Evolutionary conservation across 2,329 filamentous ascomycete species (phyloP), one percentile per base, ranked within the genome.

Genomic region (Chlorencoelia australis): DNA sequence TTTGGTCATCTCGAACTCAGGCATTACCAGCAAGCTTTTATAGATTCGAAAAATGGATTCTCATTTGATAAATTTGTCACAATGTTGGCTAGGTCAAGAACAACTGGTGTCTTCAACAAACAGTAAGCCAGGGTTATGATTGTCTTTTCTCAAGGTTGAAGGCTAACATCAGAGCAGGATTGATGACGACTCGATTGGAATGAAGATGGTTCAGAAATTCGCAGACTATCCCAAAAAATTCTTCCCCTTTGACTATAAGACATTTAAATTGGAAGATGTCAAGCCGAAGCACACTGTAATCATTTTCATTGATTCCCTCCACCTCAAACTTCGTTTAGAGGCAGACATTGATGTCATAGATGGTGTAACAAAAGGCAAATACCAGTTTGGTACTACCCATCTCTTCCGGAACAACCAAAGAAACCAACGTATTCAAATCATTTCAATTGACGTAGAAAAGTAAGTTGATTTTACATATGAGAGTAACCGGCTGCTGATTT

Each of bases 1-100:
- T 56, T 57, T 36, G 55, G 54, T 11, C 44, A 51, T 26, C 21
- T 52, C 7, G 34, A 43, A 19, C 33, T 58, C 2, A 40, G 18
- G 11, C 35, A 42, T 9, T 54, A 45, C 28, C 45, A 34, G 9
- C 39, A 38, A 13, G 38, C 33, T 4, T 51, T 56, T 25, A 14
- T 15, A 11, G 28, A 43, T 7, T 29, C 22, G 5, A 21, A 44
- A 8, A 44, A 42, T 19, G n/a, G n/a, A n/a, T n/a, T n/a, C n/a
- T 19, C 33, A 5, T 52, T 49, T 21, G 25, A 44, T 11, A 33
- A 44, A 2, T 55, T 58, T 17, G 22, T 27, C n/a, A 35, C 43
- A 4, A 51, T 57, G 50, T 43, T 58, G 35, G 34, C 37, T 4
- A 24, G 45, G 10, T 39, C 45, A 28, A 41, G 50, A 24, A 46